Base-by-base conservation (phyloP, 495 filamentous ascomycete genomes). In the Aspergillus saccharolyticus region DNA sequence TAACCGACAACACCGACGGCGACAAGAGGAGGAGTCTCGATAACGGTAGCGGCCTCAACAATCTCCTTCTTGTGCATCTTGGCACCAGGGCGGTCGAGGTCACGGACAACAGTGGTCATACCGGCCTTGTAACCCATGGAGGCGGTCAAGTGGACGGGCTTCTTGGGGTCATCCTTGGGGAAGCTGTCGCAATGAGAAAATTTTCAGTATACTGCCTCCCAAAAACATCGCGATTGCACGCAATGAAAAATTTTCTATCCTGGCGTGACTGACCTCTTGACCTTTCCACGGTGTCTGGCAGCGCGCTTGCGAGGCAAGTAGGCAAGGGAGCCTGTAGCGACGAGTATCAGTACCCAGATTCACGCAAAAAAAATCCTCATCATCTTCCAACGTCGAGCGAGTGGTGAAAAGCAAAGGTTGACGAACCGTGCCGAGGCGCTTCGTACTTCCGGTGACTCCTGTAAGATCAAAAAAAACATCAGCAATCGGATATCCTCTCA, bases 21-120 rank as follows among this genome's bases (percentile, higher is more conserved):
- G 72, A 99, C 87, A 85, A 99, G 93, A 73, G 95, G 95, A 81
- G 95, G 95, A 71, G 95, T 97, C 85, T 99, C 95, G 82, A 99
- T 92, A 79, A 99, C 86, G 70, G 94, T 95, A 70, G 90, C 91
- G 70, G 95, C 95, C 86, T 99, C 95, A 66, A 99, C 95, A 74
- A 99, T 84, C 84, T 99, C 95, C 89, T 97, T 97, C 90, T 97
- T 97, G 86, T 99, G 89, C 81, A 94, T 88, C 86, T 99, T 99
- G 68, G 95, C 95, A 78, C 95, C 95, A 58, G 95, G 95, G 74
- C 95, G 89, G 85, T 99, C 95, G 73, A 99, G 85, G 79, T 99
- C 95, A 80, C 95, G 95, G 75, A 99, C 95, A 80, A 97, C 92
- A 65, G 95, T 99, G 76, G 90, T 96, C 95, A 99, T 99, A 80